Percentiles rank a stretch among this genome's conserved stretches.
Conservation (phyloP, 2,329 filamentous ascomycete genomes). For the Tolypocladium ovalisporum region DNA sequence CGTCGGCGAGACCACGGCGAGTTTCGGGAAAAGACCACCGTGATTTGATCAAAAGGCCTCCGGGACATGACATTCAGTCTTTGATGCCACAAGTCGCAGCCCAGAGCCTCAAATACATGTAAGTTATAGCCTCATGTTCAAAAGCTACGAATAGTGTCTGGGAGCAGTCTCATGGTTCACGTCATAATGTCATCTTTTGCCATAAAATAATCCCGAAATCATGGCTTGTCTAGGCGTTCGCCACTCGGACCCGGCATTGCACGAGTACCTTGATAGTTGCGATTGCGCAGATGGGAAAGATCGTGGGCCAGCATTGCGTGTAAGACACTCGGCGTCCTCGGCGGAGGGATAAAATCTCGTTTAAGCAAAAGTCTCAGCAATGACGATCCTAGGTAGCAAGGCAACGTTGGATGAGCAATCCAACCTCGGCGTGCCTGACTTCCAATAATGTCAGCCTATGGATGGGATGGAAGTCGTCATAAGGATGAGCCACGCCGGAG, state of each 20-base stretch:
- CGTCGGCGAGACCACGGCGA: too few species aligned
- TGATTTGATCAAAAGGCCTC: too few species aligned
- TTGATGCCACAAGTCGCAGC: too few species aligned
- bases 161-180: too few species aligned
- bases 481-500: not conserved
- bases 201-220: too few species aligned
- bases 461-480: not conserved
- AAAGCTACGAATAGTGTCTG: too few species aligned
- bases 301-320: not conserved
- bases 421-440: not conserved
- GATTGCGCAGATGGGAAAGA: not conserved
- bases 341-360: not conserved
- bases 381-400: not conserved
- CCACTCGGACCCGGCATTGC: not conserved
- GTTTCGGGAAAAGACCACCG: too few species aligned
- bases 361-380: not conserved
- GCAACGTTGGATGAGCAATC: not conserved
- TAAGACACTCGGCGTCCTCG: not conserved
- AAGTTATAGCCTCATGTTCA: too few species aligned
- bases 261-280: not conserved
- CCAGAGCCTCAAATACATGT: too few species aligned
- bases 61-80: too few species aligned
- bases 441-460: not conserved
- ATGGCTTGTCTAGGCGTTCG: not conserved
- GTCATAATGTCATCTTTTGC: too few species aligned